Evolutionary conservation across 2,329 filamentous ascomycete species (phyloP).

Genomic region (Phoma sp.): DNA sequence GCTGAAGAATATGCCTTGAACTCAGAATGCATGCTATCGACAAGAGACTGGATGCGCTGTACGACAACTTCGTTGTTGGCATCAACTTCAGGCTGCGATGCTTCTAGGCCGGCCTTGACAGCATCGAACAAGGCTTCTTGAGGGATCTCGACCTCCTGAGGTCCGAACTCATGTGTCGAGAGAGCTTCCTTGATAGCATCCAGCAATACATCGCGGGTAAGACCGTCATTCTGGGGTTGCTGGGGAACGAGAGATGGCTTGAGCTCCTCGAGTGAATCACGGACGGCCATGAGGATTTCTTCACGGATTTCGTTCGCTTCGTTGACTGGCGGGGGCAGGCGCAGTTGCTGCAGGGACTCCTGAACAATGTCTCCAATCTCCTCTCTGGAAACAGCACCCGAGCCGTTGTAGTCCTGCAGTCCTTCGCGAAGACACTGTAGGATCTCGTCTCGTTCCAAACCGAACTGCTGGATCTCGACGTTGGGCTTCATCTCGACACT

Average conservation of each 20-base stretch:
- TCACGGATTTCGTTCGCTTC: constrained; percentile 76
- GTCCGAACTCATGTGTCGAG: constrained; percentile 53
- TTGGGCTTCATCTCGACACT: constrained; percentile 82
- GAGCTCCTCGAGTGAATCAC: constrained; percentile 85
- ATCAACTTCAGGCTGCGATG: constrained; percentile 60
- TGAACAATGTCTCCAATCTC: constrained; percentile 86
- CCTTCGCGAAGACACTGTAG: constrained; percentile 86
- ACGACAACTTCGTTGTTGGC: constrained; percentile 67
- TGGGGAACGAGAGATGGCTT: constrained; percentile 60
- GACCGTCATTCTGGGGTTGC: constrained; percentile 48
- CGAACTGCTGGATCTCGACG: constrained; percentile 87
- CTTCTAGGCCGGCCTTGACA: constrained; percentile 64
- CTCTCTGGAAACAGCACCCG: constrained; percentile 72
- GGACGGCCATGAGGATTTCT: constrained; percentile 82
- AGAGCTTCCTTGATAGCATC: constrained; percentile 67
- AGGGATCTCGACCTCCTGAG: constrained; percentile 56
- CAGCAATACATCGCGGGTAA: constrained; percentile 64
- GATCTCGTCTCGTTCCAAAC: constrained; percentile 88
- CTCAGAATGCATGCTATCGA: constrained; percentile 68
- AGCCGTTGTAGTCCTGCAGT: constrained; percentile 74
- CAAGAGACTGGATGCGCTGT: constrained; percentile 64
- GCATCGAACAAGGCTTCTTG: constrained; percentile 64
- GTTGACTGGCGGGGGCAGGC: constrained; percentile 74
- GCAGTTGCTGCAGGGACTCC: constrained; percentile 84
- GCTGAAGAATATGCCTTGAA: constrained; percentile 82